phyloP scores from a whole-genome alignment of 2,329 filamentous ascomycete genomes.

The Alternaria hordeiaustralica region DNA sequence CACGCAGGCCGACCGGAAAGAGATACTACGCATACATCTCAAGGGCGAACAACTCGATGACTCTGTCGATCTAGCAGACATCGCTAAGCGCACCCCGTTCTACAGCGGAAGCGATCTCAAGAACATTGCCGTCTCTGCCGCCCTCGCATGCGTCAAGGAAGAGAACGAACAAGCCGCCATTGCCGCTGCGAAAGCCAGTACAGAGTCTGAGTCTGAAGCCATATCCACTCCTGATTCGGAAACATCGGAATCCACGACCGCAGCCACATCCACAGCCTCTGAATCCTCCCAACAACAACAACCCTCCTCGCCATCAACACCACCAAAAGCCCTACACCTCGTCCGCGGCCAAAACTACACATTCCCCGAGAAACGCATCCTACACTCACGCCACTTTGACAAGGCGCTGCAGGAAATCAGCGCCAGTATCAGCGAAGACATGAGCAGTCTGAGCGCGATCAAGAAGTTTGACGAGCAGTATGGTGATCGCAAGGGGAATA shows the following conservation, averaged over 20 bases:
- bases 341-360: conserved; percentile 53
- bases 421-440: conserved; percentile 92
- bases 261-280: conserved; percentile 8
- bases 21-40: conserved; percentile 75
- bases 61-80: conserved; percentile 65
- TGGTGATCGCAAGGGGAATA: conserved; percentile 75
- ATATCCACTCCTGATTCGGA: background rate
- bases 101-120: conserved; percentile 87
- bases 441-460: conserved; percentile 83
- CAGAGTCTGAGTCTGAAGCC: background rate
- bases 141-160: conserved; percentile 79
- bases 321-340: conserved; percentile 42
- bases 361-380: conserved; percentile 72
- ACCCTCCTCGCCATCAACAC: background rate
- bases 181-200: conserved; percentile 28
- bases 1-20: conserved; percentile 67
- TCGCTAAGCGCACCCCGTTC: conserved; percentile 73
- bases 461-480: conserved; percentile 96
- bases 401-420: conserved; percentile 86
- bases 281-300: background rate
- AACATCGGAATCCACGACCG: background rate
- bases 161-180: conserved; percentile 60
- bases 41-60: conserved; percentile 69
- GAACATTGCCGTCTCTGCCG: conserved; percentile 80
- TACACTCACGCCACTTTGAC: conserved; percentile 78